A percentile compares a stretch with the other conserved stretches of the same genome.
Conservation (phyloP, 2,329 filamentous ascomycete genomes). For the Chaetomium strumarium region DNA sequence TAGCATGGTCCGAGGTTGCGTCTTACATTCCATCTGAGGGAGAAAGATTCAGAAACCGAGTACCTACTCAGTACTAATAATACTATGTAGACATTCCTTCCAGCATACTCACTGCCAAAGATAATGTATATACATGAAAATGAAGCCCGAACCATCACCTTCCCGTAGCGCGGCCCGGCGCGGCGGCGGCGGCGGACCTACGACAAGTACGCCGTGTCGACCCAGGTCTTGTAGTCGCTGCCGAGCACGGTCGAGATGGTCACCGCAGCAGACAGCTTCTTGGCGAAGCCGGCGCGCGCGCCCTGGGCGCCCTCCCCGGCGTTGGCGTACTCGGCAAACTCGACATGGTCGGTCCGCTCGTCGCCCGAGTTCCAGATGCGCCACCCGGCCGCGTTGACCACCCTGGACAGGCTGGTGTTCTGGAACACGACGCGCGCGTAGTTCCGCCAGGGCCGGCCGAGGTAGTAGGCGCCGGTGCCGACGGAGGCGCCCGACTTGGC, state of each 20-base stretch:
- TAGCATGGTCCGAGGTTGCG: no score
- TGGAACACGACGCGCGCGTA: constrained; percentile 46
- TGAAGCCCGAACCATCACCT: no score
- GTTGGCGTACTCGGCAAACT: constrained; percentile 56
- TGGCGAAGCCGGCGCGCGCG: constrained; percentile 41
- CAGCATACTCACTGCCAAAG: no score
- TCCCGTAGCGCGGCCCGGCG: no score
- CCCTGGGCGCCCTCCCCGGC: constrained; percentile 50
- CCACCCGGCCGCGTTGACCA: constrained; percentile 58
- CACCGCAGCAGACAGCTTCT: constrained; percentile 32
- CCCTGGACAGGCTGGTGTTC: constrained; percentile 42
- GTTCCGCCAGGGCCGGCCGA: constrained; percentile 44
- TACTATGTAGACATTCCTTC: no score
- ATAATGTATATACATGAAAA: no score
- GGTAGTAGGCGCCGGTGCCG: constrained; percentile 36
- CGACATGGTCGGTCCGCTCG: constrained; percentile 45
- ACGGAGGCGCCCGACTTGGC: constrained; percentile 36
- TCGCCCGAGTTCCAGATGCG: constrained; percentile 45
- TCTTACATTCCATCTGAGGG: no score
- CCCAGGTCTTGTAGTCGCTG: constrained; percentile 26
- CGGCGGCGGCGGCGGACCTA: not conserved
- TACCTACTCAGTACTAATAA: no score
- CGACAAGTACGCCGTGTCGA: constrained; percentile 28
- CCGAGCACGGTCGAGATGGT: constrained; percentile 29
- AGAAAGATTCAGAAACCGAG: no score